Evolutionary conservation across 2,329 filamentous ascomycete genomes (phyloP).

Genomic region (Huntiella savannae): DNA sequence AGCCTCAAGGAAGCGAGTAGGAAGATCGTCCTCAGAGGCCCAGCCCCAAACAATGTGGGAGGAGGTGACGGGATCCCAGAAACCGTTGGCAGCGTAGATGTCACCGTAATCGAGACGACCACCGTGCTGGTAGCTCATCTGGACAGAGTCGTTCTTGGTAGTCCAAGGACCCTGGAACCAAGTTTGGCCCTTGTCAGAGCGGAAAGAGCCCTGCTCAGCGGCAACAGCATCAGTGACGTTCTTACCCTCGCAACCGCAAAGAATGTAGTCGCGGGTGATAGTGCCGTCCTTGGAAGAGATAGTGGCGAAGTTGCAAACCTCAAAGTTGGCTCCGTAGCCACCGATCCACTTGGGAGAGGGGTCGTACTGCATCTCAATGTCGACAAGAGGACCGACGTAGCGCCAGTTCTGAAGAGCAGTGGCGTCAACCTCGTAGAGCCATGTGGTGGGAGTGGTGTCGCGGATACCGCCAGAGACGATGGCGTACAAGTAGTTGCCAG

Average conservation of each 20-base stretch:
- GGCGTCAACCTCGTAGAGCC: conserved; percentile 13
- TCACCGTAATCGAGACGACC: conserved; percentile 14
- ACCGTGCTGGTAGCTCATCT: conserved; percentile 6
- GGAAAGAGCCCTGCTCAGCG: conserved; percentile 2
- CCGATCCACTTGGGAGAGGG: conserved; percentile 9
- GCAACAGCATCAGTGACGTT: neutral
- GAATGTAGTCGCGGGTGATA: conserved; percentile 4
- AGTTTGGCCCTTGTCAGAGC: conserved; percentile 6
- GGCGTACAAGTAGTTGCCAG: conserved; percentile 19
- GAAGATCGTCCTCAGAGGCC: conserved; percentile 8
- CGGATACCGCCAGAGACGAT: conserved; percentile 20
- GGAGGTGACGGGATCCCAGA: conserved; percentile 12
- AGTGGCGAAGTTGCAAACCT: conserved; percentile 10
- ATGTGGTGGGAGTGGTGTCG: conserved; percentile 13
- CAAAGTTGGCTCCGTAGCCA: conserved; percentile 8
- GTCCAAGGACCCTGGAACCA: conserved; percentile 5
- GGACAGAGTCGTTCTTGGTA: conserved; percentile 1
- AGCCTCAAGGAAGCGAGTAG: conserved; percentile 2
- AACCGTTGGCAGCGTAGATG: conserved; percentile 14
- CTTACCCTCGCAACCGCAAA: conserved; percentile 8
- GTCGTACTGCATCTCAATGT: conserved; percentile 4
- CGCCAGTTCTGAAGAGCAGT: conserved; percentile 13
- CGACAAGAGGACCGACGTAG: conserved; percentile 11
- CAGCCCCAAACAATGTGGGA: conserved; percentile 5
- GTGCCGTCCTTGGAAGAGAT: neutral